phyloP scores from a whole-genome alignment of 139 green algal genomes.

The Chlorella ohadii region DNA sequence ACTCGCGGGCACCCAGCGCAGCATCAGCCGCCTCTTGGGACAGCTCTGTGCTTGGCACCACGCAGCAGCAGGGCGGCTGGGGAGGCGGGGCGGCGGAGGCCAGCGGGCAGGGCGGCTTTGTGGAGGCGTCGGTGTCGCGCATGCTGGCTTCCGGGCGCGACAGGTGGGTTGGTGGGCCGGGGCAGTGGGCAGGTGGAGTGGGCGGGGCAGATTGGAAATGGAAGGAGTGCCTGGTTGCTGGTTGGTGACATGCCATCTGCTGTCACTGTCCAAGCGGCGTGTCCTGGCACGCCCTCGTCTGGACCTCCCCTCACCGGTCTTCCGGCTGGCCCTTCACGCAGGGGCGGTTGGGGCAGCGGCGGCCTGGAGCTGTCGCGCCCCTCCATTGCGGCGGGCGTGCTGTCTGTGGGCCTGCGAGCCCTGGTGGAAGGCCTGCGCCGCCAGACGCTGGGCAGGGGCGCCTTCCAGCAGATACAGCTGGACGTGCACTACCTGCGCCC shows the following conservation, averaged over 20 bases:
- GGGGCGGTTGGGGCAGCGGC: background rate
- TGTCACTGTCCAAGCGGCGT: too few species aligned
- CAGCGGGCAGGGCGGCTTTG: background rate
- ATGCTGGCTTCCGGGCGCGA: constrained; percentile 19
- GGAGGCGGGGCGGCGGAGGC: background rate
- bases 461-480: constrained; percentile 88
- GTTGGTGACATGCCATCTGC: too few species aligned
- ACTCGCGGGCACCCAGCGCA: constrained; percentile 11
- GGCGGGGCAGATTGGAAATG: background rate
- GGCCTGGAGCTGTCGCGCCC: constrained; percentile 23
- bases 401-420: constrained; percentile 70
- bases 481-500: constrained; percentile 79
- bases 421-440: constrained; percentile 75
- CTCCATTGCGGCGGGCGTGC: constrained; percentile 26
- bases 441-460: constrained; percentile 60
- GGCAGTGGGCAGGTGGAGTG: background rate
- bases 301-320: too few species aligned
- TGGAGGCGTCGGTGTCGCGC: constrained; percentile 24
- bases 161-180: background rate
- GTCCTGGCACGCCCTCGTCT: too few species aligned
- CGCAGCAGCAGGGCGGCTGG: background rate
- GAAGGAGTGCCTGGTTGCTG: too few species aligned
- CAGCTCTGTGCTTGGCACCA: background rate
- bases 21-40: constrained; percentile 22
- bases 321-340: background rate